A percentile compares a stretch with the other conserved stretches of the same genome.
Evolutionary conservation across 306 rosid genomes (phyloP).

Genomic region (Vachellia pachyceras): DNA sequence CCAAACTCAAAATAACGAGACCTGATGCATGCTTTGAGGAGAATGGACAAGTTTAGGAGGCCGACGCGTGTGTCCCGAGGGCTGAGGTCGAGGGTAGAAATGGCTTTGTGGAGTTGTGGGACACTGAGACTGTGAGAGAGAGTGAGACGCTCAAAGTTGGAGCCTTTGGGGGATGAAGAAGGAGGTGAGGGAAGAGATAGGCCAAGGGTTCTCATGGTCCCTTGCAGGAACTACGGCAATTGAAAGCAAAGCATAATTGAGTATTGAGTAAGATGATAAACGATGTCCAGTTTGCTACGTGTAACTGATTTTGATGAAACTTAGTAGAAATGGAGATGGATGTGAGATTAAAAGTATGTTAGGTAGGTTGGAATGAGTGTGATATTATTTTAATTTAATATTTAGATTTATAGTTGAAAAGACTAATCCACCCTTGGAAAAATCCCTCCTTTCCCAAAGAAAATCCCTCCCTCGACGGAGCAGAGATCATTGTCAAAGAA

Average conservation of each 20-base stretch:
- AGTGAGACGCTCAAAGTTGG: neutral
- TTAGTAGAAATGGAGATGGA: too few relatives aligned
- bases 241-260: too few relatives aligned
- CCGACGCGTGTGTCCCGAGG: slow-evolving; percentile 17
- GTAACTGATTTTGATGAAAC: too few relatives aligned
- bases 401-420: too few relatives aligned
- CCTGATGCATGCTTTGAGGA: slow-evolving; percentile 65
- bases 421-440: too few relatives aligned
- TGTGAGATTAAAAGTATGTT: too few relatives aligned
- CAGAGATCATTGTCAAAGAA: too few relatives aligned
- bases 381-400: too few relatives aligned
- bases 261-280: neutral
- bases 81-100: slow-evolving; percentile 47
- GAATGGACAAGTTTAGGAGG: slow-evolving; percentile 44
- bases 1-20: slow-evolving; percentile 50
- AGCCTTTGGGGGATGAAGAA: neutral
- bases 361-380: too few relatives aligned
- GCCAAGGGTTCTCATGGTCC: slow-evolving; percentile 3
- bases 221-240: neutral
- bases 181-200: slow-evolving; percentile 21
- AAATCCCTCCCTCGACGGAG: too few relatives aligned
- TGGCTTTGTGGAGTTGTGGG: slow-evolving; percentile 51
- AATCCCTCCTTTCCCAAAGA: too few relatives aligned
- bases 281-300: too few relatives aligned
- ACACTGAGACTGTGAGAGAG: slow-evolving; percentile 11